These are phyloP conservation scores for Arctium minus DNA, from an alignment of 129 eudicot genomes.

Conservation along the genomic window DNA sequence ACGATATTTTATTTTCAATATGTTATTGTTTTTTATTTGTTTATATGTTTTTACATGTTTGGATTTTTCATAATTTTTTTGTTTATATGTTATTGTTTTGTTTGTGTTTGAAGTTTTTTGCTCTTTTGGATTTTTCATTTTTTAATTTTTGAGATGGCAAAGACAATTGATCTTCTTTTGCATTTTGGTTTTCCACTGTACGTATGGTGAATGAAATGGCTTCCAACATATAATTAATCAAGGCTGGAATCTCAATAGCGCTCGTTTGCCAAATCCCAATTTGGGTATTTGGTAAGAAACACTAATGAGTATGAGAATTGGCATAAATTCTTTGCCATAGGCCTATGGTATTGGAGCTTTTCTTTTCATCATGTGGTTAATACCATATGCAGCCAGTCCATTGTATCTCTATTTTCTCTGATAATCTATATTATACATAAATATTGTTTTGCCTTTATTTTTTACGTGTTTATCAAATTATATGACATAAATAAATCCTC, in stretches of 20 bases:
- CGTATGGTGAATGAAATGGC: constrained; percentile 34
- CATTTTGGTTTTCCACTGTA: constrained; percentile 10
- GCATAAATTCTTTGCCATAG: constrained; percentile 53
- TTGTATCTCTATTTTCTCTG: background rate
- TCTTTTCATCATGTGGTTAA: constrained; percentile 25
- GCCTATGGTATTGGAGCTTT: constrained; percentile 71
- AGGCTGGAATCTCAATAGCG: constrained; percentile 79
- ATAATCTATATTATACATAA: too few species aligned
- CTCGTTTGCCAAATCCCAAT: constrained; percentile 34
- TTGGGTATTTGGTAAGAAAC: constrained; percentile 45
- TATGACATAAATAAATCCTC: background rate
- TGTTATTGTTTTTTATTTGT: background rate
- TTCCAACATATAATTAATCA: constrained; percentile 39
- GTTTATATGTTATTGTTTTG: background rate
- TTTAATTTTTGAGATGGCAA: too few species aligned
- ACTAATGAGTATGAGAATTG: constrained; percentile 74
- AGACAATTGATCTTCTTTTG: background rate
- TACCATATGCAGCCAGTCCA: background rate
- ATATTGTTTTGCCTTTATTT: background rate
- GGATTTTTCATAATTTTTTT: background rate
- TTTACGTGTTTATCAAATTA: background rate
- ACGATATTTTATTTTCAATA: background rate
- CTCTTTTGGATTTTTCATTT: background rate
- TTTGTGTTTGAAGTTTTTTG: background rate
- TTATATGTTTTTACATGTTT: background rate